Evolutionary conservation across 495 filamentous ascomycete genomes (phyloP).

Genomic region (Hypoxylon crocopeplum): DNA sequence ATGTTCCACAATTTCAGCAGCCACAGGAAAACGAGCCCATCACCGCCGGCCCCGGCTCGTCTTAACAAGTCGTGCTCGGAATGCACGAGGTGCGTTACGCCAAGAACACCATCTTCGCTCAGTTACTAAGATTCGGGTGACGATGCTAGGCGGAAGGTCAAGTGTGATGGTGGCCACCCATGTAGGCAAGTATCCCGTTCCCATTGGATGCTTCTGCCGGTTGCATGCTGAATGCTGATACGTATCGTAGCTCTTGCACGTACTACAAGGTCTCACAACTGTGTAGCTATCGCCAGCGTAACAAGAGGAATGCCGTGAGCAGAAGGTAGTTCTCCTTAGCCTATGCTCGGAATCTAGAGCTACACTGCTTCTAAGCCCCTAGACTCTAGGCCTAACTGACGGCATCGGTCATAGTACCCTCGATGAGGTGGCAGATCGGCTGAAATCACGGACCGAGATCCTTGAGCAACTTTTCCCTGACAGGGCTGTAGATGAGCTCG

Average conservation of each 20-base stretch:
- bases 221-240: background rate
- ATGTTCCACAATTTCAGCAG: conserved; percentile 40
- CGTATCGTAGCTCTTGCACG: conserved; percentile 26
- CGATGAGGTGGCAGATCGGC: conserved; percentile 29
- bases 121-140: conserved; percentile 18
- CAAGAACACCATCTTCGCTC: conserved; percentile 10
- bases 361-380: background rate
- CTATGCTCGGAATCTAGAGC: background rate
- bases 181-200: conserved; percentile 25
- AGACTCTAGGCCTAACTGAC: conserved; percentile 1
- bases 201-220: background rate
- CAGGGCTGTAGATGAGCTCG: conserved; percentile 23
- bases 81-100: conserved; percentile 34
- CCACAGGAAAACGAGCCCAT: conserved; percentile 31
- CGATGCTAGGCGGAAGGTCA: conserved; percentile 34
- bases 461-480: conserved; percentile 28
- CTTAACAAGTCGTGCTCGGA: conserved; percentile 39
- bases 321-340: conserved; percentile 18
- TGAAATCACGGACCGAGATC: conserved; percentile 24
- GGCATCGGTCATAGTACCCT: conserved; percentile 16
- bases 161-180: conserved; percentile 40
- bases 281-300: conserved; percentile 37
- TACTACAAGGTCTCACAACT: conserved; percentile 36
- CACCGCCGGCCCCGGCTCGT: conserved; percentile 29
- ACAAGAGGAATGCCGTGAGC: conserved; percentile 38